These are phyloP conservation scores for Trametes elegans DNA, from an alignment of 768 basidiomycete genomes.

Conservation along the genomic window DNA sequence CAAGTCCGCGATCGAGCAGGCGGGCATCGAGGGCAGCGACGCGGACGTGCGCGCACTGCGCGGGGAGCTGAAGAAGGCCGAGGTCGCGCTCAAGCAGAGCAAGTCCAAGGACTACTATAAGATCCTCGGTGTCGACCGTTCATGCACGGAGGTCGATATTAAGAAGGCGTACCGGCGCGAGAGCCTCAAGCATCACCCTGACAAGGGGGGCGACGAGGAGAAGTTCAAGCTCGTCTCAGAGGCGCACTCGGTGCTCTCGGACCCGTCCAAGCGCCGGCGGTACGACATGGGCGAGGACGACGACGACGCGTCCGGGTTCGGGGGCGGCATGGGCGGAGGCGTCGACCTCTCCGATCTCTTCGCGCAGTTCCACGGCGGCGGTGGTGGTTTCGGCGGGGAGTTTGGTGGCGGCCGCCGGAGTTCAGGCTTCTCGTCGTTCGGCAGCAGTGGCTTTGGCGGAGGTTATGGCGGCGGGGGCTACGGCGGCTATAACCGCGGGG, in stretches of 20 bases:
- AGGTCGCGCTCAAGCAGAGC: constrained; percentile 78
- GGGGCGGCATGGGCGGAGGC: constrained; percentile 42
- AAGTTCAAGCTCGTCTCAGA: constrained; percentile 91
- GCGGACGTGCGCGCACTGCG: constrained; percentile 61
- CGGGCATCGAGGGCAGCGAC: constrained; percentile 59
- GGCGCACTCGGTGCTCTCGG: constrained; percentile 79
- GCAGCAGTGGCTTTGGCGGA: constrained; percentile 18
- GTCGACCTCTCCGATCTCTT: constrained; percentile 64
- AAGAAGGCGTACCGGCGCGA: constrained; percentile 91
- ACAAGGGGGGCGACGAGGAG: constrained; percentile 95
- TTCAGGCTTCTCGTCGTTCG: constrained; percentile 21
- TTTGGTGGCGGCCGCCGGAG: constrained; percentile 30
- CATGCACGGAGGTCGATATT: constrained; percentile 69
- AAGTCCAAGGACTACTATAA: constrained; percentile 92
- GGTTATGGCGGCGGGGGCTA: constrained; percentile 11
- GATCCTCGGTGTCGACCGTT: constrained; percentile 61
- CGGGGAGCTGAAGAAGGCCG: constrained; percentile 75
- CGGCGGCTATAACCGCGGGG: not conserved
- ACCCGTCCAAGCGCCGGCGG: constrained; percentile 65
- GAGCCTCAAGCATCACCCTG: constrained; percentile 82
- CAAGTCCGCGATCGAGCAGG: constrained; percentile 75
- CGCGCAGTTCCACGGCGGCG: constrained; percentile 55
- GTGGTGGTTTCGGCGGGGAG: constrained; percentile 49
- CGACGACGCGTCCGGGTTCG: constrained; percentile 43
- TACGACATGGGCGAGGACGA: constrained; percentile 86